Evolutionary conservation across 2,329 filamentous ascomycete genomes (phyloP).

Genomic region (Phaeomoniella chlamydospora): DNA sequence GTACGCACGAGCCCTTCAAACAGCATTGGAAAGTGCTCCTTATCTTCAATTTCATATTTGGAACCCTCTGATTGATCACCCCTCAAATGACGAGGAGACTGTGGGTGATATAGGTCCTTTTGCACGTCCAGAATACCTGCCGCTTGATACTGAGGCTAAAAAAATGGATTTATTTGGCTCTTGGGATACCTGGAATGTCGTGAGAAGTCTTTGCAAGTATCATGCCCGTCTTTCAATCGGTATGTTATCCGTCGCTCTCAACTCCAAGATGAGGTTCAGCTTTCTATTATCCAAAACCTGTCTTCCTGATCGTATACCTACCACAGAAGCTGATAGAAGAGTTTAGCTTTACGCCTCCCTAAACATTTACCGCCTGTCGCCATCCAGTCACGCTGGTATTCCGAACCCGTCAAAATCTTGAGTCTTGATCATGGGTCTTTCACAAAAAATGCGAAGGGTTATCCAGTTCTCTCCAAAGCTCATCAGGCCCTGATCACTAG

Average conservation of each 20-base stretch:
- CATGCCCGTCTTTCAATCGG: constrained; percentile 66
- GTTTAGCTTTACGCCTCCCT: constrained; percentile 41
- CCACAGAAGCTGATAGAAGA: not conserved
- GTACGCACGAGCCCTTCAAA: constrained; percentile 72
- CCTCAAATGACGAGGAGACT: constrained; percentile 34
- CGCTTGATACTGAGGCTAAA: constrained; percentile 16
- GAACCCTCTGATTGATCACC: constrained; percentile 68
- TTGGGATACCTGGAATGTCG: constrained; percentile 90
- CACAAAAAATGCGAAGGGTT: constrained; percentile 42
- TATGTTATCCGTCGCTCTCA: too few relatives aligned
- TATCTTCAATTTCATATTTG: constrained; percentile 71
- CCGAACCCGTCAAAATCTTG: constrained; percentile 45
- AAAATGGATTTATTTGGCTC: constrained; percentile 58
- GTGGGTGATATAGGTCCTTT: constrained; percentile 29
- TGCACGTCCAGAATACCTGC: constrained; percentile 24
- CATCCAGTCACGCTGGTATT: constrained; percentile 48
- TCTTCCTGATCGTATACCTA: constrained; percentile 2
- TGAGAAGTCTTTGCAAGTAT: constrained; percentile 77
- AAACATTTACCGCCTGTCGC: constrained; percentile 40
- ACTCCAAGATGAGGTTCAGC: too few relatives aligned
- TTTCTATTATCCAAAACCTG: too few relatives aligned
- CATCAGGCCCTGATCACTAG: constrained; percentile 43
- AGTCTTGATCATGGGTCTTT: constrained; percentile 39
- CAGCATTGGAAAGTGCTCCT: constrained; percentile 58
- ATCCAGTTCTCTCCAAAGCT: constrained; percentile 41